Conservation (phyloP, 2,329 filamentous ascomycete species). For the Ustulina deusta region DNA sequence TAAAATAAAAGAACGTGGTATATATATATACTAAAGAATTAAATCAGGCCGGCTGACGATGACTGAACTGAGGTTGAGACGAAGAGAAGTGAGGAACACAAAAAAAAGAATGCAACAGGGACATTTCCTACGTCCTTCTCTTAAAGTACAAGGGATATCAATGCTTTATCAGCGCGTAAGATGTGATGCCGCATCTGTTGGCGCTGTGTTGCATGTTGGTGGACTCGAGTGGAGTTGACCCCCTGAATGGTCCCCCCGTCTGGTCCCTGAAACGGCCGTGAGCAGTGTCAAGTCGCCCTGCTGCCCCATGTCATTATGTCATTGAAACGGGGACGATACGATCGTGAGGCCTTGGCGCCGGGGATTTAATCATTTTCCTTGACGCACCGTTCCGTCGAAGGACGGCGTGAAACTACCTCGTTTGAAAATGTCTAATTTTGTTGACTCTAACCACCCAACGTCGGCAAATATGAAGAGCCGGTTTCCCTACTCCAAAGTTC, state of each 20-base stretch:
- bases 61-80: slow-evolving; percentile 26
- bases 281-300: slow-evolving; percentile 34
- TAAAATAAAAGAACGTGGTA: slow-evolving; percentile 20
- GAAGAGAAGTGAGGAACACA: slow-evolving; percentile 29
- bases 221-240: slow-evolving; percentile 36
- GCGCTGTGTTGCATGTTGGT: slow-evolving; percentile 39
- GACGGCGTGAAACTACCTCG: slow-evolving; percentile 21
- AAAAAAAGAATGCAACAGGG: slow-evolving; percentile 12
- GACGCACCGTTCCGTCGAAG: slow-evolving; percentile 11
- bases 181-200: slow-evolving; percentile 34
- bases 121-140: slow-evolving; percentile 27
- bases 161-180: slow-evolving; percentile 30
- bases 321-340: slow-evolving; percentile 38
- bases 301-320: slow-evolving; percentile 38
- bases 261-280: slow-evolving; percentile 28
- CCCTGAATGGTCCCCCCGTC: slow-evolving; percentile 41
- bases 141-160: slow-evolving; percentile 10
- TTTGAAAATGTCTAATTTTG: slow-evolving; percentile 7
- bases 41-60: slow-evolving; percentile 44
- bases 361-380: background rate
- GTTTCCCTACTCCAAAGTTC: background rate
- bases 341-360: slow-evolving; percentile 29
- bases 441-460: background rate
- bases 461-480: background rate
- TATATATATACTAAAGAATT: slow-evolving; percentile 37